Evolutionary conservation across 2,329 filamentous ascomycete species (phyloP).

Genomic region (Chaetomiaceae sp.): DNA sequence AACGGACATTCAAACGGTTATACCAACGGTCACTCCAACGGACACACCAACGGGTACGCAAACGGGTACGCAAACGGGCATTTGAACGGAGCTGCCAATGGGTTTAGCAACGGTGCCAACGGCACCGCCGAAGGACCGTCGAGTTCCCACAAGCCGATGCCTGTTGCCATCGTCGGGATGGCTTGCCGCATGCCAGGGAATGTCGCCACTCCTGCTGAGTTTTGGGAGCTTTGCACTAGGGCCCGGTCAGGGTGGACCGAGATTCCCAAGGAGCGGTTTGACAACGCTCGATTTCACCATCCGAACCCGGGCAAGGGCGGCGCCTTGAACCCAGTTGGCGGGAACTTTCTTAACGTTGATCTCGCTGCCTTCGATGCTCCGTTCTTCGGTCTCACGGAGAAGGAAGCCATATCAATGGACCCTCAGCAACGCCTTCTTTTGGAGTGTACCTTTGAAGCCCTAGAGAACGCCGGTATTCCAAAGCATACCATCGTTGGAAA

Average conservation of each 20-base stretch:
- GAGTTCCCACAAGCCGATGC: conserved; percentile 31
- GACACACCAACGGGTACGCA: conserved; percentile 22
- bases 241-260: conserved; percentile 39
- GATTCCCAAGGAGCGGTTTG: conserved; percentile 46
- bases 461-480: conserved; percentile 50
- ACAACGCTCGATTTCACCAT: conserved; percentile 37
- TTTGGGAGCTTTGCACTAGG: conserved; percentile 43
- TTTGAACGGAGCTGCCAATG: conserved; percentile 26
- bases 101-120: conserved; percentile 13
- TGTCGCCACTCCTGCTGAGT: conserved; percentile 39
- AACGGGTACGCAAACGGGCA: conserved; percentile 27
- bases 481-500: conserved; percentile 44
- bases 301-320: conserved; percentile 42
- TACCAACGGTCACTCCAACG: conserved; percentile 28
- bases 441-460: conserved; percentile 51
- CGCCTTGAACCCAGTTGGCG: conserved; percentile 35
- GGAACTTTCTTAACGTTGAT: conserved; percentile 44
- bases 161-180: conserved; percentile 47
- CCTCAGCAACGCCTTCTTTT: conserved; percentile 51
- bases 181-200: conserved; percentile 44
- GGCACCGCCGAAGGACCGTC: not conserved
- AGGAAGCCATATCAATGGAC: conserved; percentile 50
- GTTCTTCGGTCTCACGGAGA: conserved; percentile 49
- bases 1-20: conserved; percentile 27
- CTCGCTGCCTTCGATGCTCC: conserved; percentile 47